These are phyloP conservation scores for Cadophora luteo-olivacea DNA, from an alignment of 2,329 filamentous ascomycete species.

Conservation along the genomic window DNA sequence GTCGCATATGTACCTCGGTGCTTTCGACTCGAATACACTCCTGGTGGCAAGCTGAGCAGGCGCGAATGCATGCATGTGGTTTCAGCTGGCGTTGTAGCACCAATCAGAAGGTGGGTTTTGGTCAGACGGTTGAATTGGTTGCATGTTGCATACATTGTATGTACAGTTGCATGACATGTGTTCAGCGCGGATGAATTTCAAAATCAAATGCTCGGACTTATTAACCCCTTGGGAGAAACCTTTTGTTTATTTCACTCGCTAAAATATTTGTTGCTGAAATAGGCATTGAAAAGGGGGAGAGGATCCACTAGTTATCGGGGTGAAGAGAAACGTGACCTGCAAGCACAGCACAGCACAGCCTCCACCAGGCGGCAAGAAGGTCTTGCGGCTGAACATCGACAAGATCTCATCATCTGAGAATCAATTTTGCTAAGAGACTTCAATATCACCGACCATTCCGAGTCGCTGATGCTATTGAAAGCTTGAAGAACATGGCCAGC, in stretches of 20 bases:
- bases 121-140: slow-evolving; percentile 7
- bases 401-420: not conserved
- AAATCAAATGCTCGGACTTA: not conserved
- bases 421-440: no score
- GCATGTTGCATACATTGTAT: not conserved
- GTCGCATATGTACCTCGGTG: not conserved
- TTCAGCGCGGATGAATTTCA: not conserved
- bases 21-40: not conserved
- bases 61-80: slow-evolving; percentile 9
- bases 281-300: not conserved
- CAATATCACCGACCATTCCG: not conserved
- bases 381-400: not conserved
- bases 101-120: not conserved
- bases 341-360: not conserved
- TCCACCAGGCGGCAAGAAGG: not conserved
- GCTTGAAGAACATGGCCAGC: not conserved
- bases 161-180: not conserved
- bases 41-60: slow-evolving; percentile 4
- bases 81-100: slow-evolving; percentile 11
- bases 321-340: not conserved
- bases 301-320: not conserved
- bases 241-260: slow-evolving; percentile 3
- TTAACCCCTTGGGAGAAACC: not conserved
- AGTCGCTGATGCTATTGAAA: not conserved
- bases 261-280: not conserved